phyloP scores from a whole-genome alignment of 148 eudicot species.

The Rhododendron griersonianum region DNA sequence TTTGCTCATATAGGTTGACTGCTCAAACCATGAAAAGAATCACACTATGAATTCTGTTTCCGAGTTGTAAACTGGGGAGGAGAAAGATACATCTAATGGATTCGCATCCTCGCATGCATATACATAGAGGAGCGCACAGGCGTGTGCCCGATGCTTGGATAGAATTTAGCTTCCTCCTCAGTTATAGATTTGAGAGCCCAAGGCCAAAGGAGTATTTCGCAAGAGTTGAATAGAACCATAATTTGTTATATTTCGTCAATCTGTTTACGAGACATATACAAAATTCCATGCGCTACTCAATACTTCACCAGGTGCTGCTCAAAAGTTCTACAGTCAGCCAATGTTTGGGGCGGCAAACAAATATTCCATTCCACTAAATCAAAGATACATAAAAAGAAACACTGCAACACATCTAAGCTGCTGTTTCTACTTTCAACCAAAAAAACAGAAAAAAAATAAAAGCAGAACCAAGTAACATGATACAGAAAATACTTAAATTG shows the following conservation, averaged over 20 bases:
- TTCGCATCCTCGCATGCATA: background rate
- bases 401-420: background rate
- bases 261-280: background rate
- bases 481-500: background rate
- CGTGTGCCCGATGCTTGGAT: background rate
- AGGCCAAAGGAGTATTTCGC: background rate
- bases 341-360: background rate
- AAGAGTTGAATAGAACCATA: background rate
- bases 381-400: background rate
- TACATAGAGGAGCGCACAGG: background rate
- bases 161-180: background rate
- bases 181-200: background rate
- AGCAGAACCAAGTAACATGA: background rate
- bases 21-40: background rate
- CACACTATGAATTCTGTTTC: background rate
- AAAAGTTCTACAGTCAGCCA: background rate
- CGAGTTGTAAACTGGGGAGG: background rate
- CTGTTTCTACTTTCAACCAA: background rate
- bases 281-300: background rate
- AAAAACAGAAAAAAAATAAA: background rate
- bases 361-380: background rate
- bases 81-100: background rate
- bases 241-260: background rate
- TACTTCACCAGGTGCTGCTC: background rate
- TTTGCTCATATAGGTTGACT: background rate